These are phyloP conservation scores for Penicillium janthinellum DNA, from an alignment of 2,329 filamentous ascomycete genomes.

Conservation along the genomic window DNA sequence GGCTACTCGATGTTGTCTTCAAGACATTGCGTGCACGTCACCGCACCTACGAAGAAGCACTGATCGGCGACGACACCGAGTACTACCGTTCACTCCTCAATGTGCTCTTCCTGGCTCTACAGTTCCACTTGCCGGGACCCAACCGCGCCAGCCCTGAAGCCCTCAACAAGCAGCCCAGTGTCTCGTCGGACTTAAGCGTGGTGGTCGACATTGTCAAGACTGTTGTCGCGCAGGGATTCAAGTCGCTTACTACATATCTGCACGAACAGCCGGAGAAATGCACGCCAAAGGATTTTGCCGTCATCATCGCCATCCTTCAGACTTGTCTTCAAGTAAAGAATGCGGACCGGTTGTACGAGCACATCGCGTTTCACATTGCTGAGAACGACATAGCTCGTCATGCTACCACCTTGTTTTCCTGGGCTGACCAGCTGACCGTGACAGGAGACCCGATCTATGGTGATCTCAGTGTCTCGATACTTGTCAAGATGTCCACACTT, in stretches of 20 bases:
- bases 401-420: slow-evolving; percentile 85
- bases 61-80: slow-evolving; percentile 58
- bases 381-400: slow-evolving; percentile 72
- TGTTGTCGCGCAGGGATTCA: slow-evolving; percentile 80
- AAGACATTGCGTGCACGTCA: slow-evolving; percentile 58
- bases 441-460: slow-evolving; percentile 87
- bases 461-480: slow-evolving; percentile 84
- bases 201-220: slow-evolving; percentile 78
- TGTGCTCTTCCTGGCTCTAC: slow-evolving; percentile 79
- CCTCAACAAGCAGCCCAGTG: slow-evolving; percentile 39
- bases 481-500: slow-evolving; percentile 83
- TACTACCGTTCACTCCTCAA: slow-evolving; percentile 86
- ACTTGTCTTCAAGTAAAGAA: slow-evolving; percentile 77
- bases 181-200: slow-evolving; percentile 54
- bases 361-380: slow-evolving; percentile 69
- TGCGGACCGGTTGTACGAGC: slow-evolving; percentile 69
- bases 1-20: slow-evolving; percentile 62
- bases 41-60: slow-evolving; percentile 61
- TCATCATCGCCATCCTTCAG: slow-evolving; percentile 86
- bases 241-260: slow-evolving; percentile 75
- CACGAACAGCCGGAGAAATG: slow-evolving; percentile 71
- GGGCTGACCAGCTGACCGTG: slow-evolving; percentile 80
- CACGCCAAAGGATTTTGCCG: slow-evolving; percentile 77
- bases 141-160: slow-evolving; percentile 39
- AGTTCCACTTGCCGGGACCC: slow-evolving; percentile 47